These are phyloP conservation scores for Pyrenochaeta sp. DNA, from an alignment of 2,329 filamentous ascomycete species.

Conservation along the genomic window DNA sequence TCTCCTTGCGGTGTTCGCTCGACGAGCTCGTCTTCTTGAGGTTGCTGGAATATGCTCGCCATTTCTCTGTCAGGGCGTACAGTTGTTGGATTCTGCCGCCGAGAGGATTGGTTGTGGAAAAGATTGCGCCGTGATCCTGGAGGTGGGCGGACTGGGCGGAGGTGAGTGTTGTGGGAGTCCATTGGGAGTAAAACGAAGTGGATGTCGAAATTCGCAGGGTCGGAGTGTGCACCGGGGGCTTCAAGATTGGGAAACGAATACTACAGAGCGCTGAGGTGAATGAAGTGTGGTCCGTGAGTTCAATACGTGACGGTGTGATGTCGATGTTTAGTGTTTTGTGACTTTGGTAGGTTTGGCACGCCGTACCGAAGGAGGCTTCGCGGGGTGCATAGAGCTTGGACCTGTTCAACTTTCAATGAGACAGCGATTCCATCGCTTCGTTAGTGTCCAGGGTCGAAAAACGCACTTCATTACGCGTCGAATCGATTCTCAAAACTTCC, in stretches of 20 bases:
- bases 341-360: conserved; percentile 3
- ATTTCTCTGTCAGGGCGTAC: conserved; percentile 30
- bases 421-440: neutral
- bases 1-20: conserved; percentile 59
- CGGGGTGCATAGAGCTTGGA: conserved; percentile 1
- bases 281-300: neutral
- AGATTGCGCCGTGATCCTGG: conserved; percentile 40
- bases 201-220: too few species aligned
- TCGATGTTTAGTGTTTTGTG: neutral
- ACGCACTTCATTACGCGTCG: conserved; percentile 7
- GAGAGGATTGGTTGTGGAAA: conserved; percentile 30
- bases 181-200: conserved; percentile 10
- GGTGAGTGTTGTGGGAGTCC: conserved; percentile 22
- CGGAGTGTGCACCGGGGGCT: too few species aligned
- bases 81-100: conserved; percentile 34
- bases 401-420: neutral
- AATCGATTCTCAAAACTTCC: neutral
- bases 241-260: too few species aligned
- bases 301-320: conserved; percentile 4
- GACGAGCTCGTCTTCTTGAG: conserved; percentile 56
- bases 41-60: conserved; percentile 27
- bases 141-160: conserved; percentile 38
- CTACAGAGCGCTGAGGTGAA: neutral
- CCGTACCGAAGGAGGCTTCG: conserved; percentile 17
- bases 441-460: neutral